These are phyloP conservation scores for Glycyrrhiza uralensis DNA, from an alignment of 306 rosid species.

Conservation along the genomic window DNA sequence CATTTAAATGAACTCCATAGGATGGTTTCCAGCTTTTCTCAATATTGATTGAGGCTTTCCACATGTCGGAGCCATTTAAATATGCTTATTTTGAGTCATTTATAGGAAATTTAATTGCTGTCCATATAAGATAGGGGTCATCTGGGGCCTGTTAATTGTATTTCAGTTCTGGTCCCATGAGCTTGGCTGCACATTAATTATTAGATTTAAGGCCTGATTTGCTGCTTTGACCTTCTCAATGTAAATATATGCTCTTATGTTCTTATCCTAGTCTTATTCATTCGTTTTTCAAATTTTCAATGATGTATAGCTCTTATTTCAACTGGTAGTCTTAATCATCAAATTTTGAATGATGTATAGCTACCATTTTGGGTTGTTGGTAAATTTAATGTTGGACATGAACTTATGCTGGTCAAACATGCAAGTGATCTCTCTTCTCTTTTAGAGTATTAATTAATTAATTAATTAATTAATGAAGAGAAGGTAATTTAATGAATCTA, in stretches of 20 bases:
- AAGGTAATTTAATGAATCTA: constrained; percentile 33
- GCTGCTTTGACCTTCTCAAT: neutral
- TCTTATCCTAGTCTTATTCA: neutral
- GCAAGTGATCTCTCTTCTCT: constrained; percentile 14
- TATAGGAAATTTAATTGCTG: neutral
- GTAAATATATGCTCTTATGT: neutral
- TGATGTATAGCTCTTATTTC: neutral
- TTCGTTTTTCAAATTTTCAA: neutral
- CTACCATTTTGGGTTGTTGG: neutral
- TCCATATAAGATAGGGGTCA: neutral
- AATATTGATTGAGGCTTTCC: neutral
- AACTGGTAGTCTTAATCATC: neutral
- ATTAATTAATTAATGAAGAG: too few species aligned
- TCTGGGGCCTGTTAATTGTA: neutral
- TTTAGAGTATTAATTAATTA: constrained; percentile 26
- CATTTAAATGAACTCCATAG: neutral
- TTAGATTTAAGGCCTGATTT: constrained; percentile 17
- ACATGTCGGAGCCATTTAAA: neutral
- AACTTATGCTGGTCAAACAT: constrained; percentile 15
- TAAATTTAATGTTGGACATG: constrained; percentile 18
- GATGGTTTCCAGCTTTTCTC: constrained; percentile 7
- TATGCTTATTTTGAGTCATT: constrained; percentile 7
- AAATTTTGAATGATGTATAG: neutral
- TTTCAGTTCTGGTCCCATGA: constrained; percentile 7
- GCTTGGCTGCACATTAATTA: constrained; percentile 7